A percentile compares a stretch with the other conserved stretches of the same genome.
These are phyloP conservation scores for Apiotrichum sp. DNA, from an alignment of 1,284 basidiomycete species.

Conservation along the genomic window DNA sequence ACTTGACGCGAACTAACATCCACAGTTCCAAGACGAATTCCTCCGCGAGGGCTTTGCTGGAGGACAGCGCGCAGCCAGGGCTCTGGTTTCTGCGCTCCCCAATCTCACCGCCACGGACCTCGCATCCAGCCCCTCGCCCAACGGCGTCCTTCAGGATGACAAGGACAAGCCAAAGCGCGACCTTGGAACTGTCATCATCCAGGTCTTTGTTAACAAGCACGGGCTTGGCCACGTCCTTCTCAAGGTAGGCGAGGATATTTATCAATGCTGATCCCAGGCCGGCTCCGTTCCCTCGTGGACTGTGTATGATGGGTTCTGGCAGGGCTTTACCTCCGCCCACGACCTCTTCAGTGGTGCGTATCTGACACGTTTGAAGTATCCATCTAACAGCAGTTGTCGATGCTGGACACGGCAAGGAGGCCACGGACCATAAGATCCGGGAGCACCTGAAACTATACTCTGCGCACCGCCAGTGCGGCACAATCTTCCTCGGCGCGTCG, in stretches of 20 bases:
- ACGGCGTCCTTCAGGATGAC: neutral
- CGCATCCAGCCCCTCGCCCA: neutral
- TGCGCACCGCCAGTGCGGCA: slow-evolving; percentile 65
- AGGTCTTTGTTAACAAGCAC: slow-evolving; percentile 39
- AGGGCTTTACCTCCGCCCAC: slow-evolving; percentile 35
- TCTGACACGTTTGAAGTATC: neutral
- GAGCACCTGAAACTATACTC: slow-evolving; percentile 70
- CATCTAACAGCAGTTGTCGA: slow-evolving; percentile 57
- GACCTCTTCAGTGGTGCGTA: slow-evolving; percentile 37
- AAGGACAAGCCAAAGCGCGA: slow-evolving; percentile 1
- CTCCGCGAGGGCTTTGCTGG: slow-evolving; percentile 32
- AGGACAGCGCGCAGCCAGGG: slow-evolving; percentile 34
- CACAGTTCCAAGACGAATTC: slow-evolving; percentile 28
- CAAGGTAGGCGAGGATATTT: slow-evolving; percentile 13
- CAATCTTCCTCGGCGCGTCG: slow-evolving; percentile 64
- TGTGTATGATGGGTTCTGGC: slow-evolving; percentile 38
- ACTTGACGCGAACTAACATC: neutral
- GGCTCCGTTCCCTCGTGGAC: slow-evolving; percentile 27
- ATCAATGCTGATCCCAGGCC: neutral
- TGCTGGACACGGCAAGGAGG: slow-evolving; percentile 61
- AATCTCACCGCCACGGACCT: slow-evolving; percentile 12
- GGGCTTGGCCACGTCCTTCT: slow-evolving; percentile 33
- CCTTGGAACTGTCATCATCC: slow-evolving; percentile 25
- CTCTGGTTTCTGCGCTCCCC: slow-evolving; percentile 25
- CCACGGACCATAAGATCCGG: slow-evolving; percentile 64